These are phyloP conservation scores for Pythium apleroticum DNA, from an alignment of 352 stramenopile genomes.

Conservation along the genomic window DNA sequence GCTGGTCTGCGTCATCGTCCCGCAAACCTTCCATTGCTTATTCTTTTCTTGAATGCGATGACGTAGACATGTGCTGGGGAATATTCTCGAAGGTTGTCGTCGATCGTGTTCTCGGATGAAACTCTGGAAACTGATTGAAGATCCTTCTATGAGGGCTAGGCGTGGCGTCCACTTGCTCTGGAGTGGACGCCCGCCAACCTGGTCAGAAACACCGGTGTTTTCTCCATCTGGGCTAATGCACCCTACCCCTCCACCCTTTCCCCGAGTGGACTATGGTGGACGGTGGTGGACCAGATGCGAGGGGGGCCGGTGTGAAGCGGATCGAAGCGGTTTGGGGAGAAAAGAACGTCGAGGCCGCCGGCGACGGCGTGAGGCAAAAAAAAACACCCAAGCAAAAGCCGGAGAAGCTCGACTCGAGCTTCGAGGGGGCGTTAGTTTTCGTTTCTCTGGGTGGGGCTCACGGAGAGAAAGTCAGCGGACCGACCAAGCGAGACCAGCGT, in stretches of 20 bases:
- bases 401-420: slow-evolving; percentile 15
- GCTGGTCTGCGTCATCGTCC: slow-evolving; percentile 1
- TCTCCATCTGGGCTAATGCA: slow-evolving; percentile 6
- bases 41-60: slow-evolving; percentile 17
- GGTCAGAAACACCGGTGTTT: slow-evolving; percentile 6
- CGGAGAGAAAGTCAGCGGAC: slow-evolving; percentile 15
- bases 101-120: neutral
- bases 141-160: neutral
- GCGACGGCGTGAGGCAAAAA: slow-evolving; percentile 8
- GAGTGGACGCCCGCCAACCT: slow-evolving; percentile 3
- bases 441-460: slow-evolving; percentile 59
- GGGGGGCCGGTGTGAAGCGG: neutral
- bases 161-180: slow-evolving; percentile 9
- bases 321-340: slow-evolving; percentile 27
- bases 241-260: slow-evolving; percentile 16
- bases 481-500: slow-evolving; percentile 1
- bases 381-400: slow-evolving; percentile 13
- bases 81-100: slow-evolving; percentile 8
- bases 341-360: slow-evolving; percentile 13
- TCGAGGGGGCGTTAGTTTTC: slow-evolving; percentile 47
- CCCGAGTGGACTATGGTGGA: slow-evolving; percentile 16
- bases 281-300: slow-evolving; percentile 19
- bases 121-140: slow-evolving; percentile 2
- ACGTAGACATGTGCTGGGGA: slow-evolving; percentile 12
- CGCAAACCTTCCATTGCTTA: slow-evolving; percentile 13